These are phyloP conservation scores for Caryopteris hybrid DNA, from an alignment of 305 asterid species.

Conservation along the genomic window DNA sequence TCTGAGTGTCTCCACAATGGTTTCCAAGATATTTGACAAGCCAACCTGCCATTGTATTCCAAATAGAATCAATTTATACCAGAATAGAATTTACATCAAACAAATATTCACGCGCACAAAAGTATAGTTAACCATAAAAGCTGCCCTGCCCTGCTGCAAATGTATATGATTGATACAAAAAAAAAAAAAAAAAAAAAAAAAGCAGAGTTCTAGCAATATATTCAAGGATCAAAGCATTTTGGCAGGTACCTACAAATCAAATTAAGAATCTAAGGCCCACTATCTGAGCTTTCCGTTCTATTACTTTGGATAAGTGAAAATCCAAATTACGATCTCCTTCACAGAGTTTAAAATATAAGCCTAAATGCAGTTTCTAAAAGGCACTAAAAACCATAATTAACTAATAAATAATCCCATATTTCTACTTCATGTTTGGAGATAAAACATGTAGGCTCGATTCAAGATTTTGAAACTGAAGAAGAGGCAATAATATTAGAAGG, in stretches of 20 bases:
- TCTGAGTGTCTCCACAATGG: conserved; percentile 69
- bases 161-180: not conserved
- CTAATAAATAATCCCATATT: not conserved
- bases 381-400: not conserved
- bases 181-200: not conserved
- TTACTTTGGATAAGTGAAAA: conserved; percentile 1
- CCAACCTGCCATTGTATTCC: conserved; percentile 57
- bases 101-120: not conserved
- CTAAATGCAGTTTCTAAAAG: not conserved
- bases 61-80: conserved; percentile 1
- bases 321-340: not conserved
- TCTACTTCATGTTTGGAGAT: conserved; percentile 1
- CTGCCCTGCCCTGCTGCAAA: not conserved
- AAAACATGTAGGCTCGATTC: not conserved
- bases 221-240: not conserved
- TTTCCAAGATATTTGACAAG: conserved; percentile 73
- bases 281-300: not conserved
- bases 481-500: not conserved
- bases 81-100: not conserved
- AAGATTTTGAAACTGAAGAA: conserved; percentile 4
- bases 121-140: not conserved
- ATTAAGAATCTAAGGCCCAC: not conserved
- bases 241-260: not conserved
- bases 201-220: not conserved
- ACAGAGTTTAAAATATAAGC: not conserved